Evolutionary conservation across 2,329 filamentous ascomycete genomes (phyloP), one percentile per base, ranked within the genome.

Genomic region (Endoconidiophora polonica): DNA sequence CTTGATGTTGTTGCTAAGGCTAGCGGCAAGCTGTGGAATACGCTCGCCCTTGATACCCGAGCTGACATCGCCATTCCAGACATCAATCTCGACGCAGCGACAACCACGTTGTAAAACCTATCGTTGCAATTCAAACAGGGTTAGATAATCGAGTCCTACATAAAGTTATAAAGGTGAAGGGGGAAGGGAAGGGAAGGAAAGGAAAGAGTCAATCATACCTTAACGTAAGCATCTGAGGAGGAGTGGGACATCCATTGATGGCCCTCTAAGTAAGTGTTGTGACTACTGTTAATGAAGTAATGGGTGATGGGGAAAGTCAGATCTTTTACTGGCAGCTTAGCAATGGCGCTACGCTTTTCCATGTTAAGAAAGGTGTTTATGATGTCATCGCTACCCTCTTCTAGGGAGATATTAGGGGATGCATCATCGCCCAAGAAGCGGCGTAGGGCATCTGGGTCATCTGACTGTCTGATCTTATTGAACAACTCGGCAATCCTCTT

Each of bases 241-340:
- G 84, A 82, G 53, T 78, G 77, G 44, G 86, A 86, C 54, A 77
- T 80, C 39, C 91, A 71, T 64, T 95, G 90, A 58, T 94, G 87
- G 2, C 88, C 88, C 2, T 81, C 80, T 40, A 94, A 69, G 62
- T 94, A 95, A 0, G 88, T 95, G 62, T 95, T 95, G 68, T 95
- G 88, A 60, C 86, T 94, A 57, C 86, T 93, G 55, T 82, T 94
- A 62, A 95, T 88, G 63, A 86, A 95, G 67, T 95, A 95, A 61
- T 93, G 86, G 44, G 82, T 85, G 52, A 94, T 71, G 3, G 86
- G 83, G 48, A 74, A 76, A 0, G 73, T 73, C 29, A 78, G 61
- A 59, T 87, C 81, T 52, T 76, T 69, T 55, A 65, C 59, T 26
- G 66, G 57, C 20, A 63, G 52, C 5, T 65, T 62, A 20, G 65